Evolutionary conservation across 768 basidiomycete species (phyloP), one percentile per base, ranked within the genome.

Genomic region (Mycena epipterygia): DNA sequence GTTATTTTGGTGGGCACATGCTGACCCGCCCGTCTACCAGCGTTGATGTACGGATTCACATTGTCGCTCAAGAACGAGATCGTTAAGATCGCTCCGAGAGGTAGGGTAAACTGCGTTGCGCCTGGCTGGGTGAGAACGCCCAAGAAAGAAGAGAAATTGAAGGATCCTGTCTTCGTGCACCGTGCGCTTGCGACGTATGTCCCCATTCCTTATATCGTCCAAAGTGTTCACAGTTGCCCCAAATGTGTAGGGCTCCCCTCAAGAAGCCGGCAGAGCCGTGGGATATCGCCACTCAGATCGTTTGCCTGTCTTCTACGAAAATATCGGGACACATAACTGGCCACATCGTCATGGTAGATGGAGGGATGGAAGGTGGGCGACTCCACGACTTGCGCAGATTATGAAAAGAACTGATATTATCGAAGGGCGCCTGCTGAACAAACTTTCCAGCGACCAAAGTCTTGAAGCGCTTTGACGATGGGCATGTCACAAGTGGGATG

Each of bases 41-140:
- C 87, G 5, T 84, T 92, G 83, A 92, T 92, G 91, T 90, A 92
- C 70, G 93, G 93, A 1, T 76, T 94, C 37, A 88, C 87, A 3
- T 80, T 90, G 74, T 84, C 89, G 6, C 83, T 94, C 72, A 94
- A 94, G 81, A 94, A 94, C 77, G 93, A 95, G 80, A 93, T 94
- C 64, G 93, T 94, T 42, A 88, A 89, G 79, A 87, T 93, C 68
- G 92, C 92, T 0, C 90, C 92, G 0, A 84, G 79, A 63, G 93
- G 87, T 0, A 84, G 93, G n/a, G 92, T 93, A 4, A 94, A 94
- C 72, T 83, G 84, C 49, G 84, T 94, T 25, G 90, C 87, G 0
- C 93, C 93, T 5, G 92, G 92, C 5, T 93, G 90, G 89, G 88
- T 89, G 11, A 83, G 77, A 58, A 93, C 93, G 67, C 87, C 89